Conservation (phyloP, 2,329 filamentous ascomycete genomes). For the Fusarium gaditjirri region DNA sequence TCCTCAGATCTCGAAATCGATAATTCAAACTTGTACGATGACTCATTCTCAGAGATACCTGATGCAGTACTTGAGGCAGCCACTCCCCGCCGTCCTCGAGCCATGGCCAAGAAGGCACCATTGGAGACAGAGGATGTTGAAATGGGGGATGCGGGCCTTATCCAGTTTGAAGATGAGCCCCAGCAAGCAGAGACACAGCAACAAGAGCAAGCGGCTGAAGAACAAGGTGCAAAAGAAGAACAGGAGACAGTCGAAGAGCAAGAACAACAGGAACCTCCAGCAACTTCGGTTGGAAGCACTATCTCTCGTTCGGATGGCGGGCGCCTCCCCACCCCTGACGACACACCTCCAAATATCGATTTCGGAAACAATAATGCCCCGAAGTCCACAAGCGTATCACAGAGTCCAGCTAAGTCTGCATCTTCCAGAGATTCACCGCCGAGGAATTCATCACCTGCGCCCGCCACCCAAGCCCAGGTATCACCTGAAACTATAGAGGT, state of each 20-base stretch:
- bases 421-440: conserved; percentile 17
- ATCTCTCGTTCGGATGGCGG: conserved; percentile 54
- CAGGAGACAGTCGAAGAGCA: conserved; percentile 25
- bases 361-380: conserved; percentile 31
- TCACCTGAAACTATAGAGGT: conserved; percentile 25
- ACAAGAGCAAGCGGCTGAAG: background rate
- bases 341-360: conserved; percentile 57
- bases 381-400: conserved; percentile 33
- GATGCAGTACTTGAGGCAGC: conserved; percentile 61
- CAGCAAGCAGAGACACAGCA: background rate
- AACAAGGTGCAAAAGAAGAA: background rate
- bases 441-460: background rate
- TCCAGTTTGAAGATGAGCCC: conserved; percentile 11
- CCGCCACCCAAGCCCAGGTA: background rate
- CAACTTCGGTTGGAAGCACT: conserved; percentile 46
- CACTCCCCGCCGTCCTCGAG: conserved; percentile 51
- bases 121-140: conserved; percentile 22
- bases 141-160: conserved; percentile 20
- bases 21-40: conserved; percentile 57
- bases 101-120: background rate
- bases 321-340: conserved; percentile 64
- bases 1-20: conserved; percentile 39
- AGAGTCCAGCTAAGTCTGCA: conserved; percentile 7
- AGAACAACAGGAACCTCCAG: conserved; percentile 11
- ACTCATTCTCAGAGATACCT: conserved; percentile 68